These are phyloP conservation scores for Penicillium paxilli DNA, from an alignment of 495 filamentous ascomycete species.

Conservation along the genomic window DNA sequence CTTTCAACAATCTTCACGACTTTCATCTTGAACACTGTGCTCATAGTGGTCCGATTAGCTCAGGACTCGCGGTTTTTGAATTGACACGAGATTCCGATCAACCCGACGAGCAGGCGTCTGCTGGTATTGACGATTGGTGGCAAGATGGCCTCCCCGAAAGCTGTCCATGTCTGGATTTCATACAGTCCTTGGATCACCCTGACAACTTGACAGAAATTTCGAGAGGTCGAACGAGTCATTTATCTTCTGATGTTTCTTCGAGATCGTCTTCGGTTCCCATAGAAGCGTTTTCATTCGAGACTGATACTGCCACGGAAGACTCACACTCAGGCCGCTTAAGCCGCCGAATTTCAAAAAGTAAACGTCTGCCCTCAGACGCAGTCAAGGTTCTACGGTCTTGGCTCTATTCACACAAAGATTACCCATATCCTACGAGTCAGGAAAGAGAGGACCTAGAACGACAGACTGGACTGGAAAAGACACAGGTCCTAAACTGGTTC, in stretches of 20 bases:
- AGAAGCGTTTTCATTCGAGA: neutral
- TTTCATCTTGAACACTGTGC: too few relatives aligned
- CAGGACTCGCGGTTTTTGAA: too few relatives aligned
- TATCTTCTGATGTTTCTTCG: neutral
- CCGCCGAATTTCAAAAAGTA: neutral
- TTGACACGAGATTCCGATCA: too few relatives aligned
- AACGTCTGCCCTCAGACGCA: slow-evolving; percentile 5
- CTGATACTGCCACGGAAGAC: neutral
- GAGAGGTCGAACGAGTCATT: neutral
- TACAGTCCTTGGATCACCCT: neutral
- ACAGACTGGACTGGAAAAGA: slow-evolving; percentile 17
- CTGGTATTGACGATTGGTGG: neutral
- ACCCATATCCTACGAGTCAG: slow-evolving; percentile 28
- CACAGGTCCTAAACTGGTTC: slow-evolving; percentile 30
- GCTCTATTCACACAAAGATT: slow-evolving; percentile 30
- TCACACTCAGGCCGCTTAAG: too few relatives aligned
- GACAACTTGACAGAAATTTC: neutral
- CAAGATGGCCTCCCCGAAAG: neutral
- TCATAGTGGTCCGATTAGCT: too few relatives aligned
- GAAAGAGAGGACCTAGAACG: slow-evolving; percentile 15
- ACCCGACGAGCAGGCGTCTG: neutral
- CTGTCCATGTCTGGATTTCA: neutral
- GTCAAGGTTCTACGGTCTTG: slow-evolving; percentile 19
- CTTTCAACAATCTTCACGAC: too few relatives aligned
- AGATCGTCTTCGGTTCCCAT: neutral